Base-by-base conservation (phyloP, 306 rosid genomes). In the Argentina anserina region DNA sequence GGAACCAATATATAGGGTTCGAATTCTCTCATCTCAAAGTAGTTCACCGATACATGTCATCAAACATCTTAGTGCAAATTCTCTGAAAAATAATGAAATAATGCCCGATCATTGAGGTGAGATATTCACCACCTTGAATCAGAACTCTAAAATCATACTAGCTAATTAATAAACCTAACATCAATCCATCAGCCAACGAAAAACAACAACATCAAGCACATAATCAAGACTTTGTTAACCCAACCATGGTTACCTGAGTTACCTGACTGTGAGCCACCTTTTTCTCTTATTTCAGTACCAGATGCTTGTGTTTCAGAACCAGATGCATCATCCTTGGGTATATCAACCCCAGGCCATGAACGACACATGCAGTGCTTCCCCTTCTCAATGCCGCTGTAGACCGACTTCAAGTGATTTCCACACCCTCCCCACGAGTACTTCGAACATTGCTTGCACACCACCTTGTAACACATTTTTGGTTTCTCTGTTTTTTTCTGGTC, bases 281-380 rank as follows among this genome's bases (percentile, higher is more conserved):
- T n/a, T n/a, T n/a, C n/a, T n/a, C n/a, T n/a, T n/a, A n/a, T n/a
- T n/a, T n/a, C n/a, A n/a, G n/a, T 41, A 73, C 76, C 39, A 50
- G 82, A 33, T 0, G 58, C 14, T 37, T 83, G 62, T 10, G 80
- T 71, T 7, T 3, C 61, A 40, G 78, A 14, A 33, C 36, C 36
- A 26, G 76, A 0, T 1, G 40, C 28, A 6, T 17, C 50, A 0
- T n/a, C 40, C 1, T 86, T 26, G 28, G 81, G 71, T 0, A 73
- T 73, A 25, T 56, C 73, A 43, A 88, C 79, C 14, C 93, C 97
- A n/a, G 91, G 97, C 94, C 97, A 90, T 0, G 90, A 62, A 63
- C 87, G 86, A 79, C 94, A 90, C 84, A 75, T 79, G 83, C 94
- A 88, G 23, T 77, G 97, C 78, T 83, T 88, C 11, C 89, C 93